Evolutionary conservation across 495 filamentous ascomycete species (phyloP).

Genomic region (Beverwykella pulmonaria): DNA sequence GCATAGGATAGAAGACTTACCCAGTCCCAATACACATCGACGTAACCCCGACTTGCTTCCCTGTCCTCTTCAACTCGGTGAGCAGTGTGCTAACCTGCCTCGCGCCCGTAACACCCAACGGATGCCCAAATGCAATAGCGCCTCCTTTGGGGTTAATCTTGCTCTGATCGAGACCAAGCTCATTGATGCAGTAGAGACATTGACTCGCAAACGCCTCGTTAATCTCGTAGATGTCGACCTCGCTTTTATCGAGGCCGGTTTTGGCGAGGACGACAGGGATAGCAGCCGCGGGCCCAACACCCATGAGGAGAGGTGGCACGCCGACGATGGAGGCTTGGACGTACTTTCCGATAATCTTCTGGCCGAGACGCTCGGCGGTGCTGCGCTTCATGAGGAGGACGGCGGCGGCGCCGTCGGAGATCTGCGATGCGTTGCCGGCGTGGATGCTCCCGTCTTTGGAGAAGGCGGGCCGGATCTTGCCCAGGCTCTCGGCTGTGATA

Average conservation of each 20-base stretch:
- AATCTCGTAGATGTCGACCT: slow-evolving; percentile 98
- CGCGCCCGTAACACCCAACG: slow-evolving; percentile 90
- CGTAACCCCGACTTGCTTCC: slow-evolving; percentile 83
- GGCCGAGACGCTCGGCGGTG: slow-evolving; percentile 83
- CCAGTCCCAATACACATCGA: slow-evolving; percentile 97
- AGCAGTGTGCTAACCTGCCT: slow-evolving; percentile 91
- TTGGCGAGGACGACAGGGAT: slow-evolving; percentile 90
- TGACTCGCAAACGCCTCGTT: slow-evolving; percentile 98
- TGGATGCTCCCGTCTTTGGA: slow-evolving; percentile 91
- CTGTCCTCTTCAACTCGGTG: slow-evolving; percentile 79
- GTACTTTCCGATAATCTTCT: slow-evolving; percentile 88
- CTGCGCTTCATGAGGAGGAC: slow-evolving; percentile 94
- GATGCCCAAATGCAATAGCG: slow-evolving; percentile 98
- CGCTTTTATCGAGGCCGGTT: slow-evolving; percentile 81
- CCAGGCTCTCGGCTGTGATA: slow-evolving; percentile 81
- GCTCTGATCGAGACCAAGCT: slow-evolving; percentile 74
- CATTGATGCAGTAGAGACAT: slow-evolving; percentile 89
- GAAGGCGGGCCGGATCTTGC: slow-evolving; percentile 90
- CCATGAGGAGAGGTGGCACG: slow-evolving; percentile 92
- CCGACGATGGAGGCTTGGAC: slow-evolving; percentile 83
- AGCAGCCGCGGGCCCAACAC: slow-evolving; percentile 91
- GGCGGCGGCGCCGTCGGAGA: slow-evolving; percentile 93
- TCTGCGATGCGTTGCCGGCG: slow-evolving; percentile 93
- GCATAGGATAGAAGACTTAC: not conserved
- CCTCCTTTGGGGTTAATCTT: slow-evolving; percentile 98